Evolutionary conservation across 352 stramenopile genomes (phyloP).

Genomic region (Pythium utonaiense): DNA sequence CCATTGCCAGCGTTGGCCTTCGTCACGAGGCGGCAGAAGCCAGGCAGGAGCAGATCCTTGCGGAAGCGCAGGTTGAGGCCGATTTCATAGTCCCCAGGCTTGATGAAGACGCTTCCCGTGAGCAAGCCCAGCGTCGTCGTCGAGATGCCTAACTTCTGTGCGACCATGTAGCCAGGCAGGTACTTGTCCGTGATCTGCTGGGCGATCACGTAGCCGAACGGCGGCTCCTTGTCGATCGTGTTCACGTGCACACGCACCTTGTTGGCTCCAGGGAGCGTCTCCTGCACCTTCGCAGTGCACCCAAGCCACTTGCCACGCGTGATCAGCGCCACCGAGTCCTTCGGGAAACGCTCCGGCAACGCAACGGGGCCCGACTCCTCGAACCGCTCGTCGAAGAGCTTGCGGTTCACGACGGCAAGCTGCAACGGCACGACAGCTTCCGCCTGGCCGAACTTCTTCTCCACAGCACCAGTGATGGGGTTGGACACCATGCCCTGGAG

Average conservation of each 20-base stretch:
- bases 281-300: slow-evolving; percentile 82
- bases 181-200: slow-evolving; percentile 90
- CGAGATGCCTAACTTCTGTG: slow-evolving; percentile 91
- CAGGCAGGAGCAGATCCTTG: slow-evolving; percentile 87
- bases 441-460: slow-evolving; percentile 95
- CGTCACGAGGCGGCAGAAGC: slow-evolving; percentile 85
- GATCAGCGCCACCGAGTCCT: slow-evolving; percentile 83
- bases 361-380: slow-evolving; percentile 75
- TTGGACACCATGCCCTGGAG: slow-evolving; percentile 94
- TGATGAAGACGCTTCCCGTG: slow-evolving; percentile 92
- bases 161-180: slow-evolving; percentile 66
- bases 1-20: slow-evolving; percentile 15
- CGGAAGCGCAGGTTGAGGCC: slow-evolving; percentile 79
- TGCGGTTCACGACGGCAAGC: slow-evolving; percentile 89
- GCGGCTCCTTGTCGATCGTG: slow-evolving; percentile 91
- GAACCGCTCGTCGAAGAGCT: slow-evolving; percentile 94
- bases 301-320: slow-evolving; percentile 89
- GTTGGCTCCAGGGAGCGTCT: slow-evolving; percentile 56
- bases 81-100: slow-evolving; percentile 90
- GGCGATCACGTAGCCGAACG: slow-evolving; percentile 96
- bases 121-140: slow-evolving; percentile 91
- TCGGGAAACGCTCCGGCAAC: slow-evolving; percentile 90
- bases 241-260: slow-evolving; percentile 89
- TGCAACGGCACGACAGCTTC: slow-evolving; percentile 96
- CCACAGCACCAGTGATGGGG: slow-evolving; percentile 87